phyloP scores from a whole-genome alignment of 176 grass and related monocot species.

The Dendrocalamus sinicus region DNA sequence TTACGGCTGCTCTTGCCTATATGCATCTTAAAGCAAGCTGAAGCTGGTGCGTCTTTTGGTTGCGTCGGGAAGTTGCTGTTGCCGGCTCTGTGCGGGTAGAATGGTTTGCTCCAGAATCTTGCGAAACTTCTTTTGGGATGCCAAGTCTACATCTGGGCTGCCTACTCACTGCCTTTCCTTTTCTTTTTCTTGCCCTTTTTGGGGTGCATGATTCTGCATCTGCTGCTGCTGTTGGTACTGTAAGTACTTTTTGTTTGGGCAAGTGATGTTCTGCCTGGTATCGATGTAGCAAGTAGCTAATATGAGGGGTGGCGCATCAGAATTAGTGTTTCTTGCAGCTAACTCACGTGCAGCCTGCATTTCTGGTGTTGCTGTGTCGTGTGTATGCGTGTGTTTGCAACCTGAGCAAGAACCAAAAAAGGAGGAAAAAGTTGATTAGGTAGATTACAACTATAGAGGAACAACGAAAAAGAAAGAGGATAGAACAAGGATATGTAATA shows the following conservation, averaged over 20 bases:
- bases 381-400: background rate
- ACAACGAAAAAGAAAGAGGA: background rate
- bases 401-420: background rate
- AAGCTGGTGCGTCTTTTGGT: background rate
- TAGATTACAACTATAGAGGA: background rate
- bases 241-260: background rate
- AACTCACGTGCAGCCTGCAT: background rate
- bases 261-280: no score
- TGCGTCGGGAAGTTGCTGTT: background rate
- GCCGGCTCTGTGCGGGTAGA: background rate
- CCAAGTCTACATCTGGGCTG: background rate
- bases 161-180: background rate
- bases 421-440: background rate
- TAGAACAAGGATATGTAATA: background rate
- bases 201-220: background rate
- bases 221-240: background rate
- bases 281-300: no score
- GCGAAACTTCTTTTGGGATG: background rate
- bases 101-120: background rate
- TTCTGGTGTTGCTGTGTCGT: background rate
- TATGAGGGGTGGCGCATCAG: no score
- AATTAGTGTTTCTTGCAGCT: background rate
- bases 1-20: background rate
- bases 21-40: background rate
- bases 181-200: background rate